Evolutionary conservation across 139 green algal genomes (phyloP), one percentile per base, ranked within the genome.

Genomic region (Choricystis sp.): DNA sequence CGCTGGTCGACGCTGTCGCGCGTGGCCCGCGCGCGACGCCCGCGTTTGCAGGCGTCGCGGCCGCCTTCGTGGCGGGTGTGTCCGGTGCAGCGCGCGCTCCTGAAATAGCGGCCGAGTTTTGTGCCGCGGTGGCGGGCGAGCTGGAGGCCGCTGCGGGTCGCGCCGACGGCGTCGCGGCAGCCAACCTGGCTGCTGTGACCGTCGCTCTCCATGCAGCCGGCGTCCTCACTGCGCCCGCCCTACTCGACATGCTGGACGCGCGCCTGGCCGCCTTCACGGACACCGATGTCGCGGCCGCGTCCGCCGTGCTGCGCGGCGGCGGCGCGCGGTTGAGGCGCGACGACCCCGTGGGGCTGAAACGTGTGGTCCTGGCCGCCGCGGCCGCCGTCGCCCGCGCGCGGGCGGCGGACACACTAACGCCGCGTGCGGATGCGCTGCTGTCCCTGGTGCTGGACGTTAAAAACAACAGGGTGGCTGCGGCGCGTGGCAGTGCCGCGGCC

Each of bases 361-460:
- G 85, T 1, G 89, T 88, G 65, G 82, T 94, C 64, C 56, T 91
- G 58, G 76, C 66, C 2, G 69, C 89, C 29, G 78, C 89, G 61
- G 66, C 70, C 1, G 71, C 69, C 1, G 83, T 74, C 20, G 83
- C 74, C 1, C 26, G 78, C 61, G 65, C 65, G 26, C 49, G 61
- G 2, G 40, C 22, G 1, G 55, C 61, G 30, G 80, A 72, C 4
- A 21, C 30, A 2, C 66, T 94, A 49, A 85, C 56, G 61, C 78
- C 70, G 52, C 75, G 83, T 4, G 85, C 79, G 1, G 59, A 81
- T 63, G 66, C 87, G 59, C 81, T 92, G 85, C 70, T 92, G 29
- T 78, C 85, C 48, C 67, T 91, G 48, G 81, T 92, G 19, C 66
- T 93, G 52, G 86, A 94, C 68, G 82, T 93, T 31, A 94, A 94